Percentiles rank a stretch among this genome's conserved stretches.
These are phyloP conservation scores for Alternaria burnsii DNA, from an alignment of 2,329 filamentous ascomycete species.

Conservation along the genomic window DNA sequence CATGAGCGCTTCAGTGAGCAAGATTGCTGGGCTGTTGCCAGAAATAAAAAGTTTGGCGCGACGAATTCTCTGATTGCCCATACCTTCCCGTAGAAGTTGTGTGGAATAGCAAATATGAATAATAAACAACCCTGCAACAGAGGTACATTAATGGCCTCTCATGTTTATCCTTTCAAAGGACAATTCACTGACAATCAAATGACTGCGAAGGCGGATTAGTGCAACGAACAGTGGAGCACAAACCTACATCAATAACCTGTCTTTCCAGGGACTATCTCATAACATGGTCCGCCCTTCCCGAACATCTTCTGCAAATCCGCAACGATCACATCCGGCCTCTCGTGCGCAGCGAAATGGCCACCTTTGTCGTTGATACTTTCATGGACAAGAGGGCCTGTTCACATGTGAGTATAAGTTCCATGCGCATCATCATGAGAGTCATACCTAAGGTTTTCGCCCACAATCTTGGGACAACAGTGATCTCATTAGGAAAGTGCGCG, in stretches of 20 bases:
- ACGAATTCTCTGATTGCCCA: not conserved
- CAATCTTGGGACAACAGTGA: conserved; percentile 62
- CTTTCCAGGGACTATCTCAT: conserved; percentile 44
- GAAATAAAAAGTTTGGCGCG: not conserved
- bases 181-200: not conserved
- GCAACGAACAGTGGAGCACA: not conserved
- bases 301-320: conserved; percentile 68
- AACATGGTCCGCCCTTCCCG: conserved; percentile 54
- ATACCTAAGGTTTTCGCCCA: conserved; percentile 67
- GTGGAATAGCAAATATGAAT: not conserved
- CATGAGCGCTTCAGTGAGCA: not conserved
- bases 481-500: conserved; percentile 66
- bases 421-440: conserved; percentile 5
- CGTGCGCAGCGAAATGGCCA: conserved; percentile 70
- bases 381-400: conserved; percentile 61
- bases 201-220: not conserved
- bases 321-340: conserved; percentile 63
- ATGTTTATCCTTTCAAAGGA: not conserved
- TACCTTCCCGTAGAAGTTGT: not conserved
- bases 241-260: conserved; percentile 32
- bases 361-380: conserved; percentile 61
- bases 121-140: not conserved
- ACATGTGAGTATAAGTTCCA: conserved; percentile 1
- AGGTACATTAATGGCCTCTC: not conserved
- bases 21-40: not conserved